Percentiles rank a stretch among this genome's conserved stretches.
phyloP scores from a whole-genome alignment of 371 early-diverging fungal species.

The Synchytrium microbalum region DNA sequence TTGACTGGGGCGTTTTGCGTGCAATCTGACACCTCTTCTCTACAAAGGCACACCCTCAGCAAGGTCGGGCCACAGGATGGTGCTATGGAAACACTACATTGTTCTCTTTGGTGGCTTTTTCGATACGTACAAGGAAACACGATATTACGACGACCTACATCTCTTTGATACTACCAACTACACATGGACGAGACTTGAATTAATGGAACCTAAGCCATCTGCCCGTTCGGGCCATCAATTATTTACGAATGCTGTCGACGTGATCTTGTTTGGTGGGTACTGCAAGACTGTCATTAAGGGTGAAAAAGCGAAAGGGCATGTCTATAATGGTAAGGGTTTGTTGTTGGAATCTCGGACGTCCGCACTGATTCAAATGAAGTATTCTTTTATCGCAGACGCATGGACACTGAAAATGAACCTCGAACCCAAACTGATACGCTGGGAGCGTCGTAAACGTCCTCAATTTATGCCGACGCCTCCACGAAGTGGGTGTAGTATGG shows the following conservation, averaged over 20 bases:
- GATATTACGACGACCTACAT: conserved; percentile 56
- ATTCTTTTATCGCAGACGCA: conserved; percentile 41
- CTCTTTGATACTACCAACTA: conserved; percentile 52
- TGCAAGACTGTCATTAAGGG: conserved; percentile 50
- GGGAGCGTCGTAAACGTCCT: conserved; percentile 51
- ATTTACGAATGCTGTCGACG: conserved; percentile 35
- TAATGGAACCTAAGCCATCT: conserved; percentile 43
- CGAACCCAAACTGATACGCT: conserved; percentile 40
- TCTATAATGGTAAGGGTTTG: conserved; percentile 33
- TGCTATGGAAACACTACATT: conserved; percentile 51
- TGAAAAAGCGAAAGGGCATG: conserved; percentile 41
- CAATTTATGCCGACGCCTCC: conserved; percentile 21
- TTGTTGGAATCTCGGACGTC: background rate
- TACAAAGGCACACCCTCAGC: conserved; percentile 33
- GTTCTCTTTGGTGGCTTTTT: conserved; percentile 57
- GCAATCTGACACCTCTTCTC: too few species aligned
- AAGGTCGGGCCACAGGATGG: conserved; percentile 41
- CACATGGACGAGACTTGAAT: conserved; percentile 51
- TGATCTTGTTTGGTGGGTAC: conserved; percentile 56
- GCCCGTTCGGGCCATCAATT: conserved; percentile 54
- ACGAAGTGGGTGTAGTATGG: conserved; percentile 50
- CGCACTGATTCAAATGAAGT: conserved; percentile 1
- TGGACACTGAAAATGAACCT: conserved; percentile 51
- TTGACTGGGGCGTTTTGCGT: background rate
- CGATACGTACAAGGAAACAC: conserved; percentile 47